These are phyloP conservation scores for Aphanomyces cochlioides DNA, from an alignment of 352 stramenopile genomes.

Conservation along the genomic window DNA sequence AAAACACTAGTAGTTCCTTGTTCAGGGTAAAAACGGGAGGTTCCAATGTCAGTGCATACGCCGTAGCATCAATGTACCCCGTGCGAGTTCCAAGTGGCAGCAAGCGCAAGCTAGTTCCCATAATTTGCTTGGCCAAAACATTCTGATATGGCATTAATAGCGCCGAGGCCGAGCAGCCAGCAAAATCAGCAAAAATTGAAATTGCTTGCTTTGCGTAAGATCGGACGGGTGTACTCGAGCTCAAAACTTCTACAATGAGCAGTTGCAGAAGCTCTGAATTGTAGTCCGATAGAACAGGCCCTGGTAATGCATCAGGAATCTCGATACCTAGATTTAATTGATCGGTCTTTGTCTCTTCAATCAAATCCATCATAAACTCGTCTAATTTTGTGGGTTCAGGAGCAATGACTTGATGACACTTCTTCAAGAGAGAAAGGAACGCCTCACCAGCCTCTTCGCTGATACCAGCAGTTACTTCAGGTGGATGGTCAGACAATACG, in stretches of 20 bases:
- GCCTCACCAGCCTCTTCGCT: slow-evolving; percentile 64
- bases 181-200: slow-evolving; percentile 47
- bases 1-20: slow-evolving; percentile 80
- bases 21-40: slow-evolving; percentile 78
- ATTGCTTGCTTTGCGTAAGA: slow-evolving; percentile 74
- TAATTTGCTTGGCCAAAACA: slow-evolving; percentile 82
- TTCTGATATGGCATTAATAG: slow-evolving; percentile 82
- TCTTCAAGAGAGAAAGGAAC: slow-evolving; percentile 53
- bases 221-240: slow-evolving; percentile 59
- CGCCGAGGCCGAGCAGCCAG: slow-evolving; percentile 55
- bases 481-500: slow-evolving; percentile 78
- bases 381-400: slow-evolving; percentile 19
- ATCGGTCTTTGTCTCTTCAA: slow-evolving; percentile 25
- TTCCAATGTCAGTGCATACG: slow-evolving; percentile 65
- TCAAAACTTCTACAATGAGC: slow-evolving; percentile 84
- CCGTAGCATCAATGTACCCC: slow-evolving; percentile 84
- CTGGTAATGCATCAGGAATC: background rate
- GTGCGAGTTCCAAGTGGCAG: slow-evolving; percentile 61
- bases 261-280: slow-evolving; percentile 83
- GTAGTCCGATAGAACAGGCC: slow-evolving; percentile 21
- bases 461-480: slow-evolving; percentile 78
- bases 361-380: slow-evolving; percentile 23
- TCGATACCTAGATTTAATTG: background rate
- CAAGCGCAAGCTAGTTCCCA: slow-evolving; percentile 67
- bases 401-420: slow-evolving; percentile 21